Evolutionary conservation across 2,329 filamentous ascomycete species (phyloP), one percentile per base, ranked within the genome.

Genomic region (Aspergillus melleus): DNA sequence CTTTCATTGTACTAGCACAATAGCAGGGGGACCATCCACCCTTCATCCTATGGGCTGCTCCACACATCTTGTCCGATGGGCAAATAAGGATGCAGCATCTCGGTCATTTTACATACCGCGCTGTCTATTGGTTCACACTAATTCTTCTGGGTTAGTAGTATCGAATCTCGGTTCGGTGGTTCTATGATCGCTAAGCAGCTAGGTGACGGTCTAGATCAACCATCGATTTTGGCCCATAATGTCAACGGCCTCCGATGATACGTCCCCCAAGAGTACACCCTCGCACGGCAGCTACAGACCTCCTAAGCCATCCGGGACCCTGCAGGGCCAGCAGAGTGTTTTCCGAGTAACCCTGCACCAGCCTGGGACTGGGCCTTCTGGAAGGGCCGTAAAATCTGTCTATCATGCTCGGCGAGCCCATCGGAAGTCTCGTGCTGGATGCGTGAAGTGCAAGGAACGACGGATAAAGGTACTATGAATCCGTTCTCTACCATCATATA

Each of bases 391-490:
- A 4, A 67, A 66, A 16, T 61, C 57, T 26, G 58, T 61, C 46
- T 74, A 67, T 55, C 72, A 72, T 58, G 29, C 72, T 44, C 71
- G 73, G 22, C 68, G 67, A 44, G 39, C 72, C 2, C 74, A 76
- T 65, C 72, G 68, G 36, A 75, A 76, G 61, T 76, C 73, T 44
- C 68, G 73, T 16, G 64, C 61, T 24, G 73, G 74, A 8, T 76
- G 74, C 56, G 58, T 60, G 36, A 70, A 68, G 47, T 76, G 73
- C 60, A 76, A 76, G 63, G 66, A 67, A 24, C 68, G 74, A 24
- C 64, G 70, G 62, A 69, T 76, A 39, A 76, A 76, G 67, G 72
- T 76, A 70, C 5, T 39, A 2, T 36, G 32, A 26, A 42, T 14
- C 16, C 14, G 16, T 14, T 36, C 4, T 24, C 44, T n/a, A 8